These are phyloP conservation scores for Pezizomycotina sp. DNA, from an alignment of 2,329 filamentous ascomycete species.

Conservation along the genomic window DNA sequence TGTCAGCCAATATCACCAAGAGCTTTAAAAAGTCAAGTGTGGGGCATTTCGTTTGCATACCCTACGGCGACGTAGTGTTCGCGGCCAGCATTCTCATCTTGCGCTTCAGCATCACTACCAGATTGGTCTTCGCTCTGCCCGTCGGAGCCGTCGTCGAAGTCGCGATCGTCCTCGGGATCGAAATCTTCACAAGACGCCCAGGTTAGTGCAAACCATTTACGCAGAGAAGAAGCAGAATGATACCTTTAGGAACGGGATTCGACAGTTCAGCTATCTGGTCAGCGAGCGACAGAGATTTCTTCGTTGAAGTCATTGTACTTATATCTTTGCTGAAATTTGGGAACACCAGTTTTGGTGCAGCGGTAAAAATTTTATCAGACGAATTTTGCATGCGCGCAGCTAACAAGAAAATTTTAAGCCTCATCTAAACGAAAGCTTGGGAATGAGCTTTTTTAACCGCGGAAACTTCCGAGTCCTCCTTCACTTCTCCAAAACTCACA, in stretches of 20 bases:
- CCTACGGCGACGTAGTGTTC: constrained; percentile 76
- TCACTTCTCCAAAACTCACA: no score
- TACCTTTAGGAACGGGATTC: constrained; percentile 24
- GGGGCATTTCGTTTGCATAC: constrained; percentile 29
- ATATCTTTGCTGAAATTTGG: no score
- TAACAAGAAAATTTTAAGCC: no score
- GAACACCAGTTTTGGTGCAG: no score
- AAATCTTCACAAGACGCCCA: constrained; percentile 26
- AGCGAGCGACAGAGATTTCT: constrained; percentile 21
- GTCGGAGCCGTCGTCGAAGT: constrained; percentile 38
- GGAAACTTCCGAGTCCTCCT: no score
- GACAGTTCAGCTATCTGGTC: constrained; percentile 23
- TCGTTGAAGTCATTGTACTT: constrained; percentile 9
- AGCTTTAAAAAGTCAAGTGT: constrained; percentile 4
- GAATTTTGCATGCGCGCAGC: no score
- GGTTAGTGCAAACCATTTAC: constrained; percentile 13
- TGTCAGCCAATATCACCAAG: constrained; percentile 7
- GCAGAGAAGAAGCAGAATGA: constrained; percentile 12
- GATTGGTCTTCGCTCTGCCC: constrained; percentile 38
- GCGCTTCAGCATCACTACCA: constrained; percentile 27
- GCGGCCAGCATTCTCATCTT: constrained; percentile 44
- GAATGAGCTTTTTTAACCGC: no score
- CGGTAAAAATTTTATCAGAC: no score
- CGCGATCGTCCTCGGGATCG: constrained; percentile 36
- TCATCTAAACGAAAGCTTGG: no score